Conservation (phyloP, 108 stramenopile species). For the Pseudonitzschia multistriata region DNA sequence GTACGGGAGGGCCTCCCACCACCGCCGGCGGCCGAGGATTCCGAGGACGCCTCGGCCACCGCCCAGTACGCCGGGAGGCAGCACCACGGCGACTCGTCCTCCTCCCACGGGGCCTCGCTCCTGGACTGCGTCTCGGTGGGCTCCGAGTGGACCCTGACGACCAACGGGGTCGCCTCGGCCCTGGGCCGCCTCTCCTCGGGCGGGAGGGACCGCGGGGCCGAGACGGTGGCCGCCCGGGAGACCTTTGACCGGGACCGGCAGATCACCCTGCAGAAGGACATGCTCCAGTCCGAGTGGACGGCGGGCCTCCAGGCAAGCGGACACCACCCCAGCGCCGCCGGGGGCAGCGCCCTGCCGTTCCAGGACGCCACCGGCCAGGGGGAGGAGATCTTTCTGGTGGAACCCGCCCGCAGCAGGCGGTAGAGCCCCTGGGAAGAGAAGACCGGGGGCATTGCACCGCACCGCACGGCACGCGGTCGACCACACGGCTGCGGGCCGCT, state of each 20-base stretch:
- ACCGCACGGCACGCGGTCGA: no score
- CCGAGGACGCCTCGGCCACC: background rate
- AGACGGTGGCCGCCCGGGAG: conserved; percentile 21
- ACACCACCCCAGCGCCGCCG: background rate
- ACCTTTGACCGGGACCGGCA: conserved; percentile 38
- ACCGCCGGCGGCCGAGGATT: background rate
- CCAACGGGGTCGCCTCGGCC: background rate
- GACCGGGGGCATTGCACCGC: no score
- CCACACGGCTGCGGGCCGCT: no score
- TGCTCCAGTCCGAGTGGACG: conserved; percentile 36
- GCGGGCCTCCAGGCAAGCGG: background rate
- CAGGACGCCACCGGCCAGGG: conserved; percentile 22
- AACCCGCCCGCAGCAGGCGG: background rate
- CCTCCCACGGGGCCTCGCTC: background rate
- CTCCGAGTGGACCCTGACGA: conserved; percentile 17
- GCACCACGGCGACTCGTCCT: no score
- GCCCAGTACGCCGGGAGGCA: background rate
- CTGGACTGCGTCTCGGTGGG: conserved; percentile 16
- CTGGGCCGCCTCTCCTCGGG: background rate
- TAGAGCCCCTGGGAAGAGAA: no score
- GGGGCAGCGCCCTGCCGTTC: conserved; percentile 1
- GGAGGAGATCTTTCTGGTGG: conserved; percentile 29
- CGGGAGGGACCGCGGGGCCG: background rate
- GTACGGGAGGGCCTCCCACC: background rate
- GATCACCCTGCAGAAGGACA: conserved; percentile 35